Evolutionary conservation across 225 moss, liverwort and hornwort species (phyloP).

Genomic region (Polytrichum commune): DNA sequence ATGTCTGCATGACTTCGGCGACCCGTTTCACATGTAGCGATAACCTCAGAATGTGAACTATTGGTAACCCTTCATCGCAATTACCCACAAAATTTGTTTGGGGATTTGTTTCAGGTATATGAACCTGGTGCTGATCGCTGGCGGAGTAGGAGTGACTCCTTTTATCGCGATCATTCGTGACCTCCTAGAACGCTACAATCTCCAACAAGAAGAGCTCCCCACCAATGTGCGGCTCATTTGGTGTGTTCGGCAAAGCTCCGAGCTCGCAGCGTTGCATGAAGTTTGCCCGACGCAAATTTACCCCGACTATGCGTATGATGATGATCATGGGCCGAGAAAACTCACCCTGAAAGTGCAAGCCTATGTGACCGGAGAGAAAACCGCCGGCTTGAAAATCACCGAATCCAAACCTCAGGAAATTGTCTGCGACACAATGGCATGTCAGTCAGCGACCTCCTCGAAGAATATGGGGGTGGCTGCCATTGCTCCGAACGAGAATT

Average conservation of each 20-base stretch:
- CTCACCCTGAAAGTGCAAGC: conserved; percentile 16
- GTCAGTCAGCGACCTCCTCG: neutral
- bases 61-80: no score
- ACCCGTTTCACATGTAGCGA: no score
- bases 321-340: neutral
- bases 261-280: conserved; percentile 24
- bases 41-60: no score
- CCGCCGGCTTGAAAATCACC: neutral
- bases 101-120: conserved; percentile 21
- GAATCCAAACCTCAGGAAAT: neutral
- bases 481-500: conserved; percentile 33
- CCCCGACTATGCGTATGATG: conserved; percentile 8
- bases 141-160: conserved; percentile 43
- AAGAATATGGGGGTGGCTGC: neutral
- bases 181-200: conserved; percentile 24
- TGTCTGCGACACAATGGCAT: neutral
- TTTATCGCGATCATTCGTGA: conserved; percentile 33
- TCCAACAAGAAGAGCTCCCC: conserved; percentile 26
- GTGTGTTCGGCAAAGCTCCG: conserved; percentile 31
- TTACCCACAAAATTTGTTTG: no score
- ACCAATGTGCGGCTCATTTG: conserved; percentile 28
- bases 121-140: conserved; percentile 43
- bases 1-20: no score
- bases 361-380: conserved; percentile 35
- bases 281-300: conserved; percentile 20